Percentiles rank a stretch among this genome's conserved stretches.
Conservation (phyloP, 2,329 filamentous ascomycete species). For the Trichoderma sp. region DNA sequence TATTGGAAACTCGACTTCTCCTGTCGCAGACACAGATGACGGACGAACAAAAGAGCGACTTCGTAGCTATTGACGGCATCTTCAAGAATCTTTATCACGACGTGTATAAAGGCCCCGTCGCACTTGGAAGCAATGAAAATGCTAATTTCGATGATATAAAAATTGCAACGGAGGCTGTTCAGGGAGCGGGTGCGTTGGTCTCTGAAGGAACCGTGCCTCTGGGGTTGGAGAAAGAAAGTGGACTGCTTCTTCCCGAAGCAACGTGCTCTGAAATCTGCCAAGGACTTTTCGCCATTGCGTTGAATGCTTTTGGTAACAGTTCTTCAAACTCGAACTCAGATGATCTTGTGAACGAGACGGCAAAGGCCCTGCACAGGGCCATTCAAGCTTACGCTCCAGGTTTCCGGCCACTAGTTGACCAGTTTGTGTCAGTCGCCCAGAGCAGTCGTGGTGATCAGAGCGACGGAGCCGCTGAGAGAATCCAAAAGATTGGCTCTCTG, state of each 20-base stretch:
- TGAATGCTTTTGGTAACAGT: constrained; percentile 24
- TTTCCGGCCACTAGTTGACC: constrained; percentile 34
- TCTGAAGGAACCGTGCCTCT: constrained; percentile 33
- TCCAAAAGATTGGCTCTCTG: constrained; percentile 40
- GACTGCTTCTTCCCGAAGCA: constrained; percentile 34
- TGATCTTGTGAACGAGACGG: constrained; percentile 41
- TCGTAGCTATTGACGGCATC: constrained; percentile 34
- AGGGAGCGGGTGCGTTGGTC: constrained; percentile 45
- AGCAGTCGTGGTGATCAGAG: constrained; percentile 24
- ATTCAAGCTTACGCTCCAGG: constrained; percentile 36
- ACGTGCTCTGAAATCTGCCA: constrained; percentile 40
- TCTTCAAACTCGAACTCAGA: constrained; percentile 29
- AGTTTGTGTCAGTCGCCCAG: constrained; percentile 29
- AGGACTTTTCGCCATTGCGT: constrained; percentile 32
- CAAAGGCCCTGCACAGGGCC: constrained; percentile 40
- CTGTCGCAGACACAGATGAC: constrained; percentile 36
- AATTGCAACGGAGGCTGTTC: constrained; percentile 43
- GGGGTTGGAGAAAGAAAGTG: background rate
- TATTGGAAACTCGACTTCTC: constrained; percentile 46
- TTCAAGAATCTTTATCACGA: constrained; percentile 44
- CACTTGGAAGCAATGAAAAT: constrained; percentile 28
- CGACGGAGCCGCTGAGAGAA: constrained; percentile 27
- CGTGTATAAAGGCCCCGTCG: constrained; percentile 40
- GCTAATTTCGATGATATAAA: constrained; percentile 39
- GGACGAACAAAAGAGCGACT: constrained; percentile 37